Percentiles rank a stretch among this genome's conserved stretches.
Evolutionary conservation across 2,329 filamentous ascomycete species (phyloP).

Genomic region (Massarina eburnea): DNA sequence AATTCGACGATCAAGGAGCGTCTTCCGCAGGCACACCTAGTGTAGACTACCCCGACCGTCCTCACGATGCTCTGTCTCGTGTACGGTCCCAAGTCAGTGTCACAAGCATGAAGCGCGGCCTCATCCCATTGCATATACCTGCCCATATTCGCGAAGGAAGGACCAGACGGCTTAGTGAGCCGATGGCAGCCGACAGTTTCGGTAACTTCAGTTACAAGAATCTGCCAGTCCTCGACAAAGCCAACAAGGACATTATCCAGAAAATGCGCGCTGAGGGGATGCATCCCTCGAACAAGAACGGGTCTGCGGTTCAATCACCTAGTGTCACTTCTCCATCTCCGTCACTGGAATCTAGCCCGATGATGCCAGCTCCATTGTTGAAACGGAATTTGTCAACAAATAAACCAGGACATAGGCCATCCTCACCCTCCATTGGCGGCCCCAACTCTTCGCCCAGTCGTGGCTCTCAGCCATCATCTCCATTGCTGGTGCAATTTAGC

Average conservation of each 20-base stretch:
- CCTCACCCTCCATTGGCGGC: slow-evolving; percentile 83
- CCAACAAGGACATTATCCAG: slow-evolving; percentile 98
- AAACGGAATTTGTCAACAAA: slow-evolving; percentile 82
- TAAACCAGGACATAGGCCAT: slow-evolving; percentile 70
- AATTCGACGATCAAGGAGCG: slow-evolving; percentile 85
- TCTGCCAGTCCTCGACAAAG: slow-evolving; percentile 91
- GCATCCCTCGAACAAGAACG: slow-evolving; percentile 62
- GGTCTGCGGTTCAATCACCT: slow-evolving; percentile 45
- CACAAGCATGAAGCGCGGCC: slow-evolving; percentile 80
- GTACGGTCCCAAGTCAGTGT: slow-evolving; percentile 81
- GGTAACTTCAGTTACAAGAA: slow-evolving; percentile 98
- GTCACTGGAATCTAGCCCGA: slow-evolving; percentile 81
- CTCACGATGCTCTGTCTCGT: slow-evolving; percentile 89
- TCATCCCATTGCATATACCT: slow-evolving; percentile 95
- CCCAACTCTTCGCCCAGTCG: slow-evolving; percentile 85
- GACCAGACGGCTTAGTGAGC: slow-evolving; percentile 85
- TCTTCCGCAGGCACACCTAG: slow-evolving; percentile 70
- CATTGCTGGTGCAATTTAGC: slow-evolving; percentile 94
- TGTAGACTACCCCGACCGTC: slow-evolving; percentile 81
- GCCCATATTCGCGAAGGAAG: slow-evolving; percentile 92
- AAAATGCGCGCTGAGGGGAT: slow-evolving; percentile 91
- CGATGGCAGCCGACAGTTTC: slow-evolving; percentile 87
- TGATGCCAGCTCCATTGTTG: slow-evolving; percentile 75
- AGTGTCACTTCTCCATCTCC: slow-evolving; percentile 58
- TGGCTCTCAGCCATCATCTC: slow-evolving; percentile 80